Conservation (phyloP, 306 rosid genomes). For the Pachyrhizus erosus region DNA sequence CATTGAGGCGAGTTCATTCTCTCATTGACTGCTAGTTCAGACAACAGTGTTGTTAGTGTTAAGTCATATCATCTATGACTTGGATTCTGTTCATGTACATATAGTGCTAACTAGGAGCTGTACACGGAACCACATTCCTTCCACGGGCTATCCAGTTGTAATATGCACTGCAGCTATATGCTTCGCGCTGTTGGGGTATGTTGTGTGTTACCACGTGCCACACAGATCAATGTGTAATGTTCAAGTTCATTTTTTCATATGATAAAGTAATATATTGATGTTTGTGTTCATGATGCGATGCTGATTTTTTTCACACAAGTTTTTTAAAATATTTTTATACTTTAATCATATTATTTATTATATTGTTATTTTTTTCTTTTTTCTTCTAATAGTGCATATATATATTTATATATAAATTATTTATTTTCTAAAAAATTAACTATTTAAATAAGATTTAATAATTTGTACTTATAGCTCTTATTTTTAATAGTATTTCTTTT, state of each 20-base stretch:
- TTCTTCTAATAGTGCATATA: neutral
- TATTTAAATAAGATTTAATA: too few species aligned
- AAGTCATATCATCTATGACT: constrained; percentile 36
- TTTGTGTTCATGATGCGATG: neutral
- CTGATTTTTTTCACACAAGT: neutral
- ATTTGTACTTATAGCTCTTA: too few species aligned
- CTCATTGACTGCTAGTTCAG: constrained; percentile 54
- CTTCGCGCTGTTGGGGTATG: neutral
- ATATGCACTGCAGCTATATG: constrained; percentile 11
- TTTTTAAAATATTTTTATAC: too few species aligned
- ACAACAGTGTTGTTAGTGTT: constrained; percentile 43
- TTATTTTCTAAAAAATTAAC: too few species aligned
- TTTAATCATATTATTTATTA: too few species aligned
- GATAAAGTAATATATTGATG: constrained; percentile 43
- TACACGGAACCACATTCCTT: constrained; percentile 34
- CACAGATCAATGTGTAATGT: constrained; percentile 31
- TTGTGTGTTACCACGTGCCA: constrained; percentile 19
- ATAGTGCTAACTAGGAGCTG: constrained; percentile 39
- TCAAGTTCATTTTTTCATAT: constrained; percentile 41
- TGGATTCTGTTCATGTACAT: constrained; percentile 45
- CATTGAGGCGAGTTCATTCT: constrained; percentile 71
- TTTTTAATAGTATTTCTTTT: too few species aligned
- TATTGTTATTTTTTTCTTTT: too few species aligned
- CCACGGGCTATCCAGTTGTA: constrained; percentile 32
- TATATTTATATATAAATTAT: too few species aligned